Evolutionary conservation across 2,329 filamentous ascomycete genomes (phyloP).

Genomic region (Aspergillus brasiliensis): DNA sequence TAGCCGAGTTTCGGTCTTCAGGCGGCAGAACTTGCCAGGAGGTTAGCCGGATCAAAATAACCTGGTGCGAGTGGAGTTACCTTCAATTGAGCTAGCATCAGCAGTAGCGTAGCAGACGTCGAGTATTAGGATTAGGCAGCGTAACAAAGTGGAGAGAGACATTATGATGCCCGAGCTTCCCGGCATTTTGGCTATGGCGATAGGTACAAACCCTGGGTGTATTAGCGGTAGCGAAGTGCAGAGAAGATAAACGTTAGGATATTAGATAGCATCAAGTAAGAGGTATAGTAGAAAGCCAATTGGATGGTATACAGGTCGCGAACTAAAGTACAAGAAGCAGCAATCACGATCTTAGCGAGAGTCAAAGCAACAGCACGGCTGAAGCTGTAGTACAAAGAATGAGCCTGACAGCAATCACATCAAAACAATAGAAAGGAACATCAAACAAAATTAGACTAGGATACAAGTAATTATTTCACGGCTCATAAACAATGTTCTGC

Average conservation of each 20-base stretch:
- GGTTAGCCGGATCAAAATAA: background rate
- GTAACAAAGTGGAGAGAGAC: background rate
- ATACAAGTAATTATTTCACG: background rate
- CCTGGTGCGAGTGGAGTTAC: constrained; percentile 2
- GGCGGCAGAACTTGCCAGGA: constrained; percentile 6
- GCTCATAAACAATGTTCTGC: background rate
- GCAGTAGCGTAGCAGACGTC: no score
- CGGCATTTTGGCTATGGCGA: background rate
- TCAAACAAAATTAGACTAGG: background rate
- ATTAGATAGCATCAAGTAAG: background rate
- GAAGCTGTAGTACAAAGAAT: background rate
- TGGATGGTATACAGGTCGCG: background rate
- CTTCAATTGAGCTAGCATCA: background rate
- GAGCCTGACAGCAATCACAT: background rate
- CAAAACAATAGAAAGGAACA: no score
- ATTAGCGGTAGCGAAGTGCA: background rate
- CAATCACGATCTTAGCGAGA: background rate
- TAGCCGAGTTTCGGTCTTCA: constrained; percentile 10
- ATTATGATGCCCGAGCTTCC: background rate
- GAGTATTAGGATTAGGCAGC: background rate
- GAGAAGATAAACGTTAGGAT: fast-evolving
- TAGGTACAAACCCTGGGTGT: background rate
- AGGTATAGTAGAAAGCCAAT: background rate
- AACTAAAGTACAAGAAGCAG: background rate
- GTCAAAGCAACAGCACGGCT: background rate